Percentiles rank a stretch among this genome's conserved stretches.
Evolutionary conservation across 1,284 basidiomycete genomes (phyloP).

Genomic region (Cryptococcus sp.): DNA sequence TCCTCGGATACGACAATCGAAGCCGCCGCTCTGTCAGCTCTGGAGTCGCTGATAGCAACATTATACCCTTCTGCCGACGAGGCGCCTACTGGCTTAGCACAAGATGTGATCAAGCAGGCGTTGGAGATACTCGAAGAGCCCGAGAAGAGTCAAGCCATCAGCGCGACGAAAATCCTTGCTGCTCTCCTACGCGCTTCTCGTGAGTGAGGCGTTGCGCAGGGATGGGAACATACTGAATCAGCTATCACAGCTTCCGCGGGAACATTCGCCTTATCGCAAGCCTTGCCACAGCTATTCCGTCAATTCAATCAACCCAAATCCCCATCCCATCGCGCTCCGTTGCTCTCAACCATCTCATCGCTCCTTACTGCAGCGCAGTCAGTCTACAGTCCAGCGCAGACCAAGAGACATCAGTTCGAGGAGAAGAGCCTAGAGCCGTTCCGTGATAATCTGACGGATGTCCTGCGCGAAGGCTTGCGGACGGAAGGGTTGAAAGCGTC

Average conservation of each 20-base stretch:
- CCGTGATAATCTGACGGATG: conserved; percentile 68
- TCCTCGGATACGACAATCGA: conserved; percentile 76
- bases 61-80: conserved; percentile 60
- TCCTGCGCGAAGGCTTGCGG: conserved; percentile 44
- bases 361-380: conserved; percentile 50
- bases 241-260: conserved; percentile 65
- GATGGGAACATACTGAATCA: neutral
- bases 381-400: conserved; percentile 34
- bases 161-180: conserved; percentile 77
- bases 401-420: conserved; percentile 34
- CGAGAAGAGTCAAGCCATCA: conserved; percentile 85
- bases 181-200: conserved; percentile 73
- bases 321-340: conserved; percentile 68
- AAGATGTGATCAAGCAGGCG: conserved; percentile 76
- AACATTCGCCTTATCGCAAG: conserved; percentile 65
- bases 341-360: conserved; percentile 62
- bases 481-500: conserved; percentile 59
- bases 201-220: conserved; percentile 53
- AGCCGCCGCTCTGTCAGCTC: conserved; percentile 67
- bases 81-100: conserved; percentile 62
- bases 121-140: conserved; percentile 77
- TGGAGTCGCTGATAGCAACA: conserved; percentile 69
- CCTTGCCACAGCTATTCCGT: conserved; percentile 70
- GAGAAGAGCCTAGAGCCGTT: conserved; percentile 62
- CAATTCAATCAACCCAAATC: conserved; percentile 79